These are phyloP conservation scores for Nevesoporus exiguus DNA, from an alignment of 768 basidiomycete species.

Conservation along the genomic window DNA sequence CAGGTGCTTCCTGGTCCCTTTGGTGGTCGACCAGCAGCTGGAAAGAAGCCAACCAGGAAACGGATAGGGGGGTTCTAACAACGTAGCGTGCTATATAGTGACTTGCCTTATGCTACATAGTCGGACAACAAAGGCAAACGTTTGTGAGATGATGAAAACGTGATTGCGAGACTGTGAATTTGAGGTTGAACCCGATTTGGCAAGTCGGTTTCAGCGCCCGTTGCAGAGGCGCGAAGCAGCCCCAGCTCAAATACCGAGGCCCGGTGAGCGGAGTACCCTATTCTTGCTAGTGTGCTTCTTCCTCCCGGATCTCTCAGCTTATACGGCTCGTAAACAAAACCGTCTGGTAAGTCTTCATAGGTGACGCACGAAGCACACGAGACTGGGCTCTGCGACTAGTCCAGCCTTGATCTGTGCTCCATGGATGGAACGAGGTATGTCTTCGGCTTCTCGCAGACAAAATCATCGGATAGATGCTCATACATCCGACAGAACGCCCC, in stretches of 20 bases:
- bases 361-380: conserved; percentile 63
- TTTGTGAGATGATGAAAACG: not conserved
- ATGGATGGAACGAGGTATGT: conserved; percentile 75
- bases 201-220: conserved; percentile 19
- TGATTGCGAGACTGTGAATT: conserved; percentile 1
- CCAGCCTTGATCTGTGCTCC: conserved; percentile 50
- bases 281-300: conserved; percentile 13
- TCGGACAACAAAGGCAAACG: not conserved
- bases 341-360: conserved; percentile 13
- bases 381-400: conserved; percentile 67
- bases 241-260: conserved; percentile 9
- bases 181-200: conserved; percentile 17
- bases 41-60: conserved; percentile 59
- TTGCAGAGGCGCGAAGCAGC: not conserved
- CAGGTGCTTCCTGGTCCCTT: conserved; percentile 69
- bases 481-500: conserved; percentile 40
- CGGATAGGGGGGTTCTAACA: conserved; percentile 71
- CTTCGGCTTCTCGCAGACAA: not conserved
- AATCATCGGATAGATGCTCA: conserved; percentile 19
- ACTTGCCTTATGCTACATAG: not conserved
- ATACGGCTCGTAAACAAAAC: conserved; percentile 14
- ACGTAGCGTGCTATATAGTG: not conserved
- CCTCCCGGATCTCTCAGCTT: conserved; percentile 14
- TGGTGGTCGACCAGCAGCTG: conserved; percentile 52
- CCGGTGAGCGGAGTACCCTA: conserved; percentile 25